These are phyloP conservation scores for Vinca minor DNA, from an alignment of 257 asterid genomes.

Conservation along the genomic window DNA sequence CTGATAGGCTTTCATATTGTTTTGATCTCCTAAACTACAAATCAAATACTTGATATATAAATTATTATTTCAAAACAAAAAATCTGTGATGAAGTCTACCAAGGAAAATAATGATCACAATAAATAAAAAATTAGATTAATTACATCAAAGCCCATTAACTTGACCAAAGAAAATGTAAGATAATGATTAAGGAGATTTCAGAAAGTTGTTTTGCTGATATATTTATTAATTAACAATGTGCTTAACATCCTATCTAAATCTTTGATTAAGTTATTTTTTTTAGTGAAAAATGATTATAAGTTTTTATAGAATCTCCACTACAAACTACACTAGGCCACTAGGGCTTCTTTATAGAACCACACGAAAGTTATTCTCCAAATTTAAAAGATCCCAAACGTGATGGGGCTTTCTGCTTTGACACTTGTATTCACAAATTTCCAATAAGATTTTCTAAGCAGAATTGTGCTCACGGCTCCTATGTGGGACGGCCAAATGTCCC, in stretches of 20 bases:
- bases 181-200: slow-evolving; percentile 2
- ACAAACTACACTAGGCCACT: slow-evolving; percentile 13
- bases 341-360: slow-evolving; percentile 32
- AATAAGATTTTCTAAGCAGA: too few relatives aligned
- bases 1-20: too few relatives aligned
- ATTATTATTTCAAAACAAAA: too few relatives aligned
- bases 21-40: too few relatives aligned
- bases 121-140: too few relatives aligned
- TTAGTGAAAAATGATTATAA: too few relatives aligned
- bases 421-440: background rate
- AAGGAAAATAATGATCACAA: background rate
- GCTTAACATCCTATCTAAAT: background rate
- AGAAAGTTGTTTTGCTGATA: background rate
- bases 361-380: slow-evolving; percentile 28
- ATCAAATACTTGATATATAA: too few relatives aligned
- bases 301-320: slow-evolving; percentile 9
- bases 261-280: background rate
- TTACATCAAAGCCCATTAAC: background rate
- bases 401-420: slow-evolving; percentile 20
- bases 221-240: background rate
- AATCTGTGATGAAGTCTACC: background rate
- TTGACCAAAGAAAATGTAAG: background rate
- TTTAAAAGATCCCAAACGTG: slow-evolving; percentile 9
- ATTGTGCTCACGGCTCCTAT: too few relatives aligned
- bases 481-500: too few relatives aligned